Conservation (phyloP, 305 asterid genomes). For the Fraxinus xanthoxyloides region DNA sequence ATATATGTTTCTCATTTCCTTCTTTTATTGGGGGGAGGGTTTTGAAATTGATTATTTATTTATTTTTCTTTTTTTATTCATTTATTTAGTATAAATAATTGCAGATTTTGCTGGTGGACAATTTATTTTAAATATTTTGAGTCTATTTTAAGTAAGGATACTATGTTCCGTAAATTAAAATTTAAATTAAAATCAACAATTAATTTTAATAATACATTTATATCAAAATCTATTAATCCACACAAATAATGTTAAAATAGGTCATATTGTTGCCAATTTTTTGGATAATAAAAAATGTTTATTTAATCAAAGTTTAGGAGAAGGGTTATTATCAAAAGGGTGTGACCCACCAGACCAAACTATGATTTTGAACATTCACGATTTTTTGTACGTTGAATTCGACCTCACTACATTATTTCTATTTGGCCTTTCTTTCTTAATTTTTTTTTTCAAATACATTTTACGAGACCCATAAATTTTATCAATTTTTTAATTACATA, state of each 20-base stretch:
- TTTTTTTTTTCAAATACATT: no score
- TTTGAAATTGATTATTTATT: slow-evolving; percentile 11
- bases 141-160: neutral
- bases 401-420: neutral
- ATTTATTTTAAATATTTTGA: neutral
- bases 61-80: neutral
- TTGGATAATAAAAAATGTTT: neutral
- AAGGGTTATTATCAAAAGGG: neutral
- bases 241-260: neutral
- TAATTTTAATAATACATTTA: no score
- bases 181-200: no score
- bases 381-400: neutral
- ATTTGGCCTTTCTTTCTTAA: no score
- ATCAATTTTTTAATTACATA: no score
- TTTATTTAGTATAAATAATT: slow-evolving; percentile 16
- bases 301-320: neutral
- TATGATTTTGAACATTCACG: neutral
- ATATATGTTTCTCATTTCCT: neutral
- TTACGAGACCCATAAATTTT: no score
- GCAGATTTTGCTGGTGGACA: neutral
- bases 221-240: no score
- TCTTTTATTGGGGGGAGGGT: neutral
- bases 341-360: neutral
- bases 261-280: neutral
- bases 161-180: no score